Evolutionary conservation across 768 basidiomycete species (phyloP).

Genomic region (Boletus rex-veris): DNA sequence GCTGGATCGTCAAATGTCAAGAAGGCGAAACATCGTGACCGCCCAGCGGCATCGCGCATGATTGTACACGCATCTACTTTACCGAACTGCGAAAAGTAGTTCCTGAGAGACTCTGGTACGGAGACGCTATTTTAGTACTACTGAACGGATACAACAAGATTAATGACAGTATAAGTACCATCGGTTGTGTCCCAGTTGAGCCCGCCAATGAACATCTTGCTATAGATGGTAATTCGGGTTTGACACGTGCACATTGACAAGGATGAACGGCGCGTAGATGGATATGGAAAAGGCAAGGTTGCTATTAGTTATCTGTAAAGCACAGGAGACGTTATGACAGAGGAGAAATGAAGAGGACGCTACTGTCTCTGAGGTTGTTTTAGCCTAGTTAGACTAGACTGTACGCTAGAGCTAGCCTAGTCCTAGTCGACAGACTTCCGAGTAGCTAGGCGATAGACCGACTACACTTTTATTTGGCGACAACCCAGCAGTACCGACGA

Average conservation of each 20-base stretch:
- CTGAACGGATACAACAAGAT: conserved; percentile 33
- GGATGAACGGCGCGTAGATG: conserved; percentile 24
- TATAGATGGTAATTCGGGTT: conserved; percentile 41
- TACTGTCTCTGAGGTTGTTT: conserved; percentile 62
- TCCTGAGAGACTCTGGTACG: conserved; percentile 64
- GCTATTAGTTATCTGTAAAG: conserved; percentile 79
- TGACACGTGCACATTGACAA: conserved; percentile 26
- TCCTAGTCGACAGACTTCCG: conserved; percentile 59
- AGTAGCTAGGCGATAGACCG: conserved; percentile 42
- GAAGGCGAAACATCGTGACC: conserved; percentile 97
- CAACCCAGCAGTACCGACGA: conserved; percentile 26
- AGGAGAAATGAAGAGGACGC: conserved; percentile 58
- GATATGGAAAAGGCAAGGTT: conserved; percentile 45
- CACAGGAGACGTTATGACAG: conserved; percentile 60
- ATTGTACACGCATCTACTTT: conserved; percentile 97
- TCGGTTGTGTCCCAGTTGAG: conserved; percentile 99
- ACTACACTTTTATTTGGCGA: conserved; percentile 37
- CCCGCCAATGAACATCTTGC: conserved; percentile 99
- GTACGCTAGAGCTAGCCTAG: conserved; percentile 76
- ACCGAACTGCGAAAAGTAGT: conserved; percentile 95
- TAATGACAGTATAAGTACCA: conserved; percentile 61
- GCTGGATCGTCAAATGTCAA: conserved; percentile 92
- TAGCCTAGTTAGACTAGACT: conserved; percentile 81
- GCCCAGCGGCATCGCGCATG: conserved; percentile 94
- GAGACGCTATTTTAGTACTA: conserved; percentile 41